A percentile compares a stretch with the other conserved stretches of the same genome.
Conservation (phyloP, 164 flowering plant genomes). For the Vitis amurensis region DNA sequence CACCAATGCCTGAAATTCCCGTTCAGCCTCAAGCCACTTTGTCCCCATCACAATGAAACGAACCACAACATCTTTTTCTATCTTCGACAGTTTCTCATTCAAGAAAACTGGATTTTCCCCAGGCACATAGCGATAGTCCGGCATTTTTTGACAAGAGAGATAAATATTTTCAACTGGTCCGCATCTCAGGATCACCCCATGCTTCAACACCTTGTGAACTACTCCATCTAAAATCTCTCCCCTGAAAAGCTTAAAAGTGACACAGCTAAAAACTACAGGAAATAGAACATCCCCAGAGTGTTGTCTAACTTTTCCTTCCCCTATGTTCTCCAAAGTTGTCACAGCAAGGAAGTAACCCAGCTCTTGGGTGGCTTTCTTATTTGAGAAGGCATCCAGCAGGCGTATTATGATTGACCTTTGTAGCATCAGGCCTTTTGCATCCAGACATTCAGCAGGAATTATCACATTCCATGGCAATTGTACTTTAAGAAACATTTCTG, state of each 20-base stretch:
- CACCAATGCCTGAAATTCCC: constrained; percentile 47
- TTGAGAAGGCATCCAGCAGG: constrained; percentile 56
- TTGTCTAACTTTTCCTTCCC: constrained; percentile 61
- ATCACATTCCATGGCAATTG: constrained; percentile 37
- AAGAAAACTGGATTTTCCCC: constrained; percentile 70
- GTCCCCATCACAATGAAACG: constrained; percentile 47
- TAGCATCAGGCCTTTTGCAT: constrained; percentile 43
- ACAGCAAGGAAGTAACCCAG: constrained; percentile 67
- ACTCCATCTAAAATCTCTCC: constrained; percentile 71
- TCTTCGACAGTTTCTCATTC: constrained; percentile 45
- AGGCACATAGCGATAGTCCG: constrained; percentile 48
- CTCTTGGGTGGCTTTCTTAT: constrained; percentile 58
- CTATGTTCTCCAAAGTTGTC: constrained; percentile 51
- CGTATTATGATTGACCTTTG: constrained; percentile 53
- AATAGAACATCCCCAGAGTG: constrained; percentile 68
- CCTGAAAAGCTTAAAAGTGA: constrained; percentile 62
- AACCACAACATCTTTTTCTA: constrained; percentile 48
- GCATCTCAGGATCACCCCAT: constrained; percentile 66
- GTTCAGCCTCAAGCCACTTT: constrained; percentile 51
- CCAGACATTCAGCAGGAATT: constrained; percentile 47
- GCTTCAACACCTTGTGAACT: constrained; percentile 60
- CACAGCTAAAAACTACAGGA: constrained; percentile 63
- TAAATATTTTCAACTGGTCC: constrained; percentile 68
- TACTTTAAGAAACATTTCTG: constrained; percentile 32
- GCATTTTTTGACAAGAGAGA: constrained; percentile 61